Conservation (phyloP, 2,329 filamentous ascomycete species). For the Stachybotrys elegans region DNA sequence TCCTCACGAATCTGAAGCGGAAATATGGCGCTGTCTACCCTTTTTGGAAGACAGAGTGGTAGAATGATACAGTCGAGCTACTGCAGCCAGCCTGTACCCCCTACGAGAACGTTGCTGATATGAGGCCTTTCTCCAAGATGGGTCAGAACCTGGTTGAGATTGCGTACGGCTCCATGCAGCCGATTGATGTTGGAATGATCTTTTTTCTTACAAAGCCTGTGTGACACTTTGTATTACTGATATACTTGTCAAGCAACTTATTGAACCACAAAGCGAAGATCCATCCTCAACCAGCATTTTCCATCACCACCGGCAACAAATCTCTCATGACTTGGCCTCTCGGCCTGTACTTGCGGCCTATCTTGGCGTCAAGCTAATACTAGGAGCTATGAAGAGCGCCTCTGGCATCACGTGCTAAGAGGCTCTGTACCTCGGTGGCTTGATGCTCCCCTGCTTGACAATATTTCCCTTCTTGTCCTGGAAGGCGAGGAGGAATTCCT, state of each 20-base stretch:
- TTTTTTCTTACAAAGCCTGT: not conserved
- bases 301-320: conserved; percentile 1
- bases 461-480: conserved; percentile 4
- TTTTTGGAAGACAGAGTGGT: not conserved
- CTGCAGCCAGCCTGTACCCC: not conserved
- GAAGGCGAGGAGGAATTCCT: conserved; percentile 3
- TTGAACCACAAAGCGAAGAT: not conserved
- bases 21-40: too few relatives aligned
- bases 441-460: conserved; percentile 2
- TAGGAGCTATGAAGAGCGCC: conserved; percentile 1
- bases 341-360: conserved; percentile 2
- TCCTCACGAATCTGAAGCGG: too few relatives aligned
- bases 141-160: not conserved
- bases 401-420: not conserved
- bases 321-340: conserved; percentile 1
- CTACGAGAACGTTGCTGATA: not conserved
- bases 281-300: not conserved
- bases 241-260: not conserved
- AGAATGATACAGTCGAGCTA: not conserved
- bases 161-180: too few relatives aligned
- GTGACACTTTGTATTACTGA: not conserved
- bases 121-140: not conserved
- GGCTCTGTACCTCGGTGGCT: not conserved
- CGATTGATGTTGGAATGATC: not conserved
- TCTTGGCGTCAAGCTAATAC: conserved; percentile 2